Percentiles rank a stretch among this genome's conserved stretches.
Evolutionary conservation across 306 rosid species (phyloP).

Genomic region (Luffa aegyptiaca): DNA sequence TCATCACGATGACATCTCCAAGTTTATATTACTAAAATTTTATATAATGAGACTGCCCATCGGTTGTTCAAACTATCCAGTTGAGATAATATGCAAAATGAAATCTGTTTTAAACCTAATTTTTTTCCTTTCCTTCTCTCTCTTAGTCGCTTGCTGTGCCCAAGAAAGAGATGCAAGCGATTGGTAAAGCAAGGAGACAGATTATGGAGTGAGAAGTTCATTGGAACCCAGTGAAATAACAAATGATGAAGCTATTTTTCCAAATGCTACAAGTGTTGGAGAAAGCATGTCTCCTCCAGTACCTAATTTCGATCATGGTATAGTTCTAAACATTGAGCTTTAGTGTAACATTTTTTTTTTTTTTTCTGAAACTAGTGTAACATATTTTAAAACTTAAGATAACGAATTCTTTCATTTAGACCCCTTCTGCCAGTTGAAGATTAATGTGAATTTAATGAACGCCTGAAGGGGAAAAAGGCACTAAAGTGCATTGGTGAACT

Average conservation of each 20-base stretch:
- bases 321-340: neutral
- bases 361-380: neutral
- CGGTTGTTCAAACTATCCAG: neutral
- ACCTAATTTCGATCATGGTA: too few relatives aligned
- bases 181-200: too few relatives aligned
- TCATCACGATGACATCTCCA: constrained; percentile 14
- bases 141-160: constrained; percentile 23
- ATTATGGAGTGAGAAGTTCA: too few relatives aligned
- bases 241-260: too few relatives aligned
- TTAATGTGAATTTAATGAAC: too few relatives aligned
- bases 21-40: neutral
- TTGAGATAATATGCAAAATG: neutral
- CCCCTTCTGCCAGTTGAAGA: neutral
- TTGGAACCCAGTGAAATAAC: too few relatives aligned
- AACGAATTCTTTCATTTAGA: too few relatives aligned
- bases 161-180: constrained; percentile 4
- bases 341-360: neutral
- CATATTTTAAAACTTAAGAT: neutral
- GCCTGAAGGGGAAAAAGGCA: too few relatives aligned
- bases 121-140: constrained; percentile 7
- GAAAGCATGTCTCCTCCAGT: too few relatives aligned
- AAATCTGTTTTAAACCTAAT: neutral
- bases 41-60: neutral
- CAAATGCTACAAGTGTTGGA: too few relatives aligned
- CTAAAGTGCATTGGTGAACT: neutral